A percentile compares a stretch with the other conserved stretches of the same genome.
These are phyloP conservation scores for Avicennia marina DNA, from an alignment of 257 asterid species.

Conservation along the genomic window DNA sequence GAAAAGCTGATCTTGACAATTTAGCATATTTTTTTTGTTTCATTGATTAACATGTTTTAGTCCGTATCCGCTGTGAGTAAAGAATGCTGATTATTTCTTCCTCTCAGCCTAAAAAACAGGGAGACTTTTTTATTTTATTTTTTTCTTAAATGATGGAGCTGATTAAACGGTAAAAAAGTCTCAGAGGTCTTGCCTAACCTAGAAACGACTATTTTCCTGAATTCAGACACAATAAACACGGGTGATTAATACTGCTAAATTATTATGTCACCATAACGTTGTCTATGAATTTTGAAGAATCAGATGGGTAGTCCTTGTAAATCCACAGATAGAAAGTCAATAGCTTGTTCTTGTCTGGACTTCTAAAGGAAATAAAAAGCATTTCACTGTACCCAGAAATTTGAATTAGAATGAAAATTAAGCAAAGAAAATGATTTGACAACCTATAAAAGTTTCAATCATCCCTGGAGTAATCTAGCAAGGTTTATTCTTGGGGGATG, in stretches of 20 bases:
- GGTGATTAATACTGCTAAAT: background rate
- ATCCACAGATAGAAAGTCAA: too few species aligned
- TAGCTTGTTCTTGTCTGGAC: background rate
- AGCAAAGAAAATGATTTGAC: background rate
- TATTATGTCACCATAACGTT: background rate
- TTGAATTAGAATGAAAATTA: too few species aligned
- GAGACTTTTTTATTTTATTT: too few species aligned
- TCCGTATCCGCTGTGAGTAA: too few species aligned
- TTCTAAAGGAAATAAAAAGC: background rate
- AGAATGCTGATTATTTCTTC: background rate
- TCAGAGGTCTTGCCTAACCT: background rate
- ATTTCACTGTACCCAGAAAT: background rate
- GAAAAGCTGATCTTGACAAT: background rate
- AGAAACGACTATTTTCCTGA: background rate
- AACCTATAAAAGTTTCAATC: too few species aligned
- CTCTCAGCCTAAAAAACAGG: background rate
- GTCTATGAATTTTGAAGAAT: background rate
- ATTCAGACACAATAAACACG: background rate
- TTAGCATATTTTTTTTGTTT: background rate
- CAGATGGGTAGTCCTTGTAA: background rate
- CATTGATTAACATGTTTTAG: background rate
- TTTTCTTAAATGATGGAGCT: background rate
- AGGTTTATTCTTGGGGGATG: too few species aligned
- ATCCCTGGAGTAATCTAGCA: too few species aligned
- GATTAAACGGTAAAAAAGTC: background rate